Conservation (phyloP, 1,284 basidiomycete genomes). For the Sporisorium iseilematis-ciliati region DNA sequence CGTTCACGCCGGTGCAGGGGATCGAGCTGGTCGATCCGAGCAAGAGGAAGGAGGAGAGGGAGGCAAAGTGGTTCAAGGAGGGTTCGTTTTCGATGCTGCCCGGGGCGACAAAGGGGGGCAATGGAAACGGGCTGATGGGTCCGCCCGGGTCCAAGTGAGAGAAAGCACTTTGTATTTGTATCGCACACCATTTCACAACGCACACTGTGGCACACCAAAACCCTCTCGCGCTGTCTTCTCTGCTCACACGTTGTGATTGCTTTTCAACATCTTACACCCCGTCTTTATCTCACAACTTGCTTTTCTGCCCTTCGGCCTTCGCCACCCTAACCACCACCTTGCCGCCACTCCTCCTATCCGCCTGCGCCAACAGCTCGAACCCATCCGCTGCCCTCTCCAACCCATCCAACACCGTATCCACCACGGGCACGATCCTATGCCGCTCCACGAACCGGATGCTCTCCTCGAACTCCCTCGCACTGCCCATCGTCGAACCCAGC, state of each 20-base stretch:
- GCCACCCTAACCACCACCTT: slow-evolving; percentile 61
- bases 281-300: slow-evolving; percentile 43
- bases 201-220: background rate
- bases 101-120: too few species aligned
- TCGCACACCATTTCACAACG: background rate
- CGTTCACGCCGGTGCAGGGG: slow-evolving; percentile 94
- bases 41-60: slow-evolving; percentile 49
- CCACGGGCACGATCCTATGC: slow-evolving; percentile 79
- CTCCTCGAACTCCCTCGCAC: slow-evolving; percentile 79
- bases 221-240: background rate
- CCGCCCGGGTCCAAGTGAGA: slow-evolving; percentile 27
- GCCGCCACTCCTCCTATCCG: slow-evolving; percentile 62
- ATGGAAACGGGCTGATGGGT: slow-evolving; percentile 2
- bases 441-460: slow-evolving; percentile 79
- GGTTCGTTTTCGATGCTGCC: slow-evolving; percentile 68
- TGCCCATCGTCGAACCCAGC: slow-evolving; percentile 83
- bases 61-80: slow-evolving; percentile 71
- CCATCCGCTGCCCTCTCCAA: slow-evolving; percentile 79
- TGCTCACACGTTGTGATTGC: too few species aligned
- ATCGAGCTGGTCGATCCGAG: slow-evolving; percentile 71
- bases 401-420: slow-evolving; percentile 80
- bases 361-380: slow-evolving; percentile 73
- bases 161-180: slow-evolving; percentile 28
- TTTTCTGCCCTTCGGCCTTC: slow-evolving; percentile 10
- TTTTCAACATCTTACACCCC: too few species aligned